Base-by-base conservation (phyloP, 75 land plant species). In the Selaginella tamariscina region DNA sequence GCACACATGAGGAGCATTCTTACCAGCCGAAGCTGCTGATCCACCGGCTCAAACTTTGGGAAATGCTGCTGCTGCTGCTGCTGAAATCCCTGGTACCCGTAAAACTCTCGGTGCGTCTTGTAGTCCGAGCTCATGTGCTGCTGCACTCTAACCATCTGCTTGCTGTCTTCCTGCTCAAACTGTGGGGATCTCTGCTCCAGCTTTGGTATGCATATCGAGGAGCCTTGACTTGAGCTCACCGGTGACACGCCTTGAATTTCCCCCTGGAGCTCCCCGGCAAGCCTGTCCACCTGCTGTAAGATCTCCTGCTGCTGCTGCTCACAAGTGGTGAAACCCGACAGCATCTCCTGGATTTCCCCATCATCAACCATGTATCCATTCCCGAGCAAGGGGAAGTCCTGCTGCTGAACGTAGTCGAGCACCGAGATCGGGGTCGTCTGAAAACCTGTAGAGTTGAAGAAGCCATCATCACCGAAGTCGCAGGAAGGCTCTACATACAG, bases 1-100 rank as follows among this genome's bases (percentile, higher is more conserved):
- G 62, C 62, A n/a, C 23, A 59, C 9, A 2, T 21, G 62, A 59
- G 62, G 27, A 59, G 26, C 62, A 59, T 21, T n/a, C 26, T 8
- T 2, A 59, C 62, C n/a, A 59, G 21, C 9, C 26, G 62, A 23
- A 59, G 62, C 62, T 59, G 62, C 62, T 21, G 62, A n/a, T 59
- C 62, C 62, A 23, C 24, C 18, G 21, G 62, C 62, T 26, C 62
- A n/a, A 59, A 21, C 8, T 21, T 21, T 2, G 21, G 27, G 21
- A 59, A 59, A n/a, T 59, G 27, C 8, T 9, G 62, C 62, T 59
- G 49, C 49, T 39, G 49, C 49, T 39, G 49, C 49, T 39, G 49
- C 49, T 39, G 49, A 5, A 5, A 15, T 15, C 15, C 11, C 49
- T 39, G 49, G 49, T 39, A 15, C 11, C 15, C 11, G 49, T 39